Evolutionary conservation across 2,329 filamentous ascomycete species (phyloP), one percentile per base, ranked within the genome.

Genomic region (Aspergillus amoenus): DNA sequence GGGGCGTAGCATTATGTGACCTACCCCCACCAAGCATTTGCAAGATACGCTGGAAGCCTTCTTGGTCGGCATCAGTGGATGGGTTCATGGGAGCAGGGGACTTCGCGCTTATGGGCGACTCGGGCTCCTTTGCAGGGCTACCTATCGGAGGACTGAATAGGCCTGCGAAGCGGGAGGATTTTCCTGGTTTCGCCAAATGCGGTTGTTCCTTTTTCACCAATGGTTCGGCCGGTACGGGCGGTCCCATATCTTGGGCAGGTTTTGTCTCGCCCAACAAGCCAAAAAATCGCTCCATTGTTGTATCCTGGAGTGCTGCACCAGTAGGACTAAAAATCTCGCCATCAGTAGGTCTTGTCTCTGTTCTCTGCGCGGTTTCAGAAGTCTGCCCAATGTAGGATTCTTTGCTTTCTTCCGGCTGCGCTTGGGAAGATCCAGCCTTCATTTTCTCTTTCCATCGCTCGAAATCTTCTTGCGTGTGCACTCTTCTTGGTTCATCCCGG

Each of bases 361-460:
- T 76, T 69, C 63, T 80, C 70, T 47, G 76, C 13, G 54, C 21
- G 40, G 62, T 44, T 18, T 55, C 50, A 22, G 59, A 52, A 43
- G 60, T 41, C n/a, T 64, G 54, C 50, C 70, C 71, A 15, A 53
- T 57, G 4, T 60, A 57, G n/a, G 52, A 60, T 46, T 79, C 76
- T 60, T 76, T 80, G 66, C 80, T 80, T 57, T 81, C 76, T 49
- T 73, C 73, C 9, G 70, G 65, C 40, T 74, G 68, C 32, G 72
- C 61, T 47, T 76, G 64, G 39, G 68, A 55, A 52, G 73, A 84
- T 60, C 84, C 82, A 40, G 86, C 87, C 73, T 90, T 93, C 91
- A 95, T 95, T 62, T 83, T 84, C 66, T 95, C 91, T 82, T 96
- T 96, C 86, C 93, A 97, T 64, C 90, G 90, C 76, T 95, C 88